phyloP scores from a whole-genome alignment of 106 monocot species.

The Allium fistulosum region DNA sequence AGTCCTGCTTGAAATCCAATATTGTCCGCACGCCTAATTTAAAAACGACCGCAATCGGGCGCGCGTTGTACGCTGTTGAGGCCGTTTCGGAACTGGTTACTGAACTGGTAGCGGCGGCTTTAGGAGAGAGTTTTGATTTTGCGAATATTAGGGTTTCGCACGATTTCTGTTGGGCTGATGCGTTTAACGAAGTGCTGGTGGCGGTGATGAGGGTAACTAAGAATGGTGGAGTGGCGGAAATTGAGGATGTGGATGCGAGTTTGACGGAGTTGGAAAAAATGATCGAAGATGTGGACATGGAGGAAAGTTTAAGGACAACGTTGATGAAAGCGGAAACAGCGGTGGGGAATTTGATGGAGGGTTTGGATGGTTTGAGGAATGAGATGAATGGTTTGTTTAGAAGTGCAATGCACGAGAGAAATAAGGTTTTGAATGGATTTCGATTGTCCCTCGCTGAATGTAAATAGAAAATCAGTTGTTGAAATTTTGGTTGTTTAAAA shows the following conservation, averaged over 20 bases:
- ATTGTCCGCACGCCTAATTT: slow-evolving; percentile 11
- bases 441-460: slow-evolving; percentile 20
- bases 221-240: slow-evolving; percentile 15
- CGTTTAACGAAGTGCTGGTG: slow-evolving; percentile 24
- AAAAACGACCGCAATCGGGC: slow-evolving; percentile 18
- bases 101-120: slow-evolving; percentile 6
- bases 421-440: slow-evolving; percentile 39
- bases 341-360: slow-evolving; percentile 36
- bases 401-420: slow-evolving; percentile 26
- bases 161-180: slow-evolving; percentile 43
- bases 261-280: slow-evolving; percentile 14
- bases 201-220: slow-evolving; percentile 12
- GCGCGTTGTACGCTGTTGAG: slow-evolving; percentile 53
- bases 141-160: slow-evolving; percentile 4
- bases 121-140: slow-evolving; percentile 13
- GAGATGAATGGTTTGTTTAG: slow-evolving; percentile 51
- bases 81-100: slow-evolving; percentile 37
- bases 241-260: slow-evolving; percentile 20
- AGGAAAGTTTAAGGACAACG: neutral
- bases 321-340: slow-evolving; percentile 13
- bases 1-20: neutral
- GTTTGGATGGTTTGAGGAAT: slow-evolving; percentile 25
- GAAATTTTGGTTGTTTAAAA: too few species aligned
- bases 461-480: slow-evolving; percentile 13
- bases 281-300: slow-evolving; percentile 4